phyloP scores from a whole-genome alignment of 345 rosid species.

The Zanthoxylum bungeanum region DNA sequence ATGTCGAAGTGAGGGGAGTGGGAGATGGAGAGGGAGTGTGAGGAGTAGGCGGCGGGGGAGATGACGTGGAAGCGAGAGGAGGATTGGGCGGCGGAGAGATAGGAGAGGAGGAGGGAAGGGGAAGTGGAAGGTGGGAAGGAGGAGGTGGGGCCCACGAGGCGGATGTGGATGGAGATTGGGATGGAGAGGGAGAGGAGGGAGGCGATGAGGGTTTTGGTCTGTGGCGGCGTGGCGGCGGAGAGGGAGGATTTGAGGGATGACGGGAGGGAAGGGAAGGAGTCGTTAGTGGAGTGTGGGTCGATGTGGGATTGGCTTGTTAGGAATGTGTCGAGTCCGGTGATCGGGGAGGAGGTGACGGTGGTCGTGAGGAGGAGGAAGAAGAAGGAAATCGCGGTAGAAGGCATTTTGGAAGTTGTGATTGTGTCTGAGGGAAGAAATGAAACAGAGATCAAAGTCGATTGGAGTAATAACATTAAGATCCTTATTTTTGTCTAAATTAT shows the following conservation, averaged over 20 bases:
- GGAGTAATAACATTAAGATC: not conserved
- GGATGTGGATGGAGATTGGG: conserved; percentile 55
- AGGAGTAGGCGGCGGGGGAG: conserved; percentile 38
- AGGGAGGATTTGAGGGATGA: conserved; percentile 54
- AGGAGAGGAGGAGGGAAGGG: conserved; percentile 39
- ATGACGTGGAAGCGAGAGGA: conserved; percentile 37
- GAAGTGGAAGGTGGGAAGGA: conserved; percentile 49
- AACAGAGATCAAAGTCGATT: not conserved
- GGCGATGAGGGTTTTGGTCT: conserved; percentile 33
- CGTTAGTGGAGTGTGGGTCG: conserved; percentile 70
- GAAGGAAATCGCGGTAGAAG: conserved; percentile 20
- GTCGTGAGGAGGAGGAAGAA: conserved; percentile 7
- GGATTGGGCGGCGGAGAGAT: conserved; percentile 35
- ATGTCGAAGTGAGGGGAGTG: conserved; percentile 54
- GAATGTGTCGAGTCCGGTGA: conserved; percentile 62
- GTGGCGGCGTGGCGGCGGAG: conserved; percentile 26
- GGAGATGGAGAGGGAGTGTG: conserved; percentile 38
- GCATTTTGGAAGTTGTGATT: conserved; percentile 12
- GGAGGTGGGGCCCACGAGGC: conserved; percentile 54
- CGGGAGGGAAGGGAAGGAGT: conserved; percentile 55
- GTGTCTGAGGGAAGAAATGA: not conserved
- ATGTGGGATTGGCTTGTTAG: conserved; percentile 44
- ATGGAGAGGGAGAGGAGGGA: conserved; percentile 51
- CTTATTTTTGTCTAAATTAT: no score
- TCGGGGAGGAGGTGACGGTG: conserved; percentile 28